phyloP scores from a whole-genome alignment of 768 basidiomycete species.

The Calocera viscosa region DNA sequence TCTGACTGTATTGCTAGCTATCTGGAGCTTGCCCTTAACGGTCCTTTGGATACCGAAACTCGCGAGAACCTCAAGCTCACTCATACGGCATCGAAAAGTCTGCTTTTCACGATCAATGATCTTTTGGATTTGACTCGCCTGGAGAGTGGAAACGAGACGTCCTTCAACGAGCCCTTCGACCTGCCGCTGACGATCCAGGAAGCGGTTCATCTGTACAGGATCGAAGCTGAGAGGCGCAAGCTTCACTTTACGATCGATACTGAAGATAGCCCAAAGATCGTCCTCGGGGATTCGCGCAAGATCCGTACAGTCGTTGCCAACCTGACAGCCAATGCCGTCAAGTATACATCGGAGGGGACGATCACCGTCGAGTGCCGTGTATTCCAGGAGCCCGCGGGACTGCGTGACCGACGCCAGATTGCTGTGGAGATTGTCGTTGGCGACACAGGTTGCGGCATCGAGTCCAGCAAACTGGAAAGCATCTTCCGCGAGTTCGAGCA shows the following conservation, averaged over 20 bases:
- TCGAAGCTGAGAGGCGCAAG: constrained; percentile 51
- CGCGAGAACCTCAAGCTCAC: constrained; percentile 59
- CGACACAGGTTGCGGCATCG: constrained; percentile 65
- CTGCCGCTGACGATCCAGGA: constrained; percentile 47
- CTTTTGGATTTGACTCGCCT: constrained; percentile 65
- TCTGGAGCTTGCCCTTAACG: constrained; percentile 68
- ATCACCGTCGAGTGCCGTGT: constrained; percentile 48
- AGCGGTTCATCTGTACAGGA: constrained; percentile 47
- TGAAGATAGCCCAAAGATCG: constrained; percentile 39
- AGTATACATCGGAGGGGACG: constrained; percentile 51
- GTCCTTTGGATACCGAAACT: constrained; percentile 57
- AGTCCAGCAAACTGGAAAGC: constrained; percentile 49
- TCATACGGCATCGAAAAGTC: constrained; percentile 65
- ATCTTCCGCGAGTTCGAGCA: constrained; percentile 75
- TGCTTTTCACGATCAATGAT: constrained; percentile 76
- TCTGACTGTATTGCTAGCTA: constrained; percentile 34
- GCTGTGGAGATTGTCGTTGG: constrained; percentile 58
- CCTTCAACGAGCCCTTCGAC: constrained; percentile 66
- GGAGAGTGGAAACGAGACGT: constrained; percentile 61
- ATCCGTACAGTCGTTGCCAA: constrained; percentile 68
- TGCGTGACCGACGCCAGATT: constrained; percentile 34
- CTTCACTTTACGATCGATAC: constrained; percentile 49
- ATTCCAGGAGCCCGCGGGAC: constrained; percentile 41
- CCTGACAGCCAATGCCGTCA: constrained; percentile 70
- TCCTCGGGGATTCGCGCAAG: constrained; percentile 62